Evolutionary conservation across 331 rosid species (phyloP).

Genomic region (Stylosanthes scabra): DNA sequence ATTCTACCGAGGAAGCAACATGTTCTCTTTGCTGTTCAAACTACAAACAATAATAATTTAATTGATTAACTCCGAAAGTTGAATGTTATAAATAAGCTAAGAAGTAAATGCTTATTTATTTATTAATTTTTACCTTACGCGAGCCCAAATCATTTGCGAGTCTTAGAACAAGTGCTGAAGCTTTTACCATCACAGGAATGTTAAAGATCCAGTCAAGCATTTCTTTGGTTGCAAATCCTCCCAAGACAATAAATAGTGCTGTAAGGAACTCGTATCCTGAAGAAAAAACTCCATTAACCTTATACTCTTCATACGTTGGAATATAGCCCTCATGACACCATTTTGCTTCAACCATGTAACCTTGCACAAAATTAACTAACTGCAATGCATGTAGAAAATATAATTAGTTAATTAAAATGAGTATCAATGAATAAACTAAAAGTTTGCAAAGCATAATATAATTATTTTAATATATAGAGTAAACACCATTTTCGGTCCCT

Average conservation of each 20-base stretch:
- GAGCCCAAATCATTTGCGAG: constrained; percentile 34
- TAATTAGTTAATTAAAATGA: not conserved
- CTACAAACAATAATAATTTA: not conserved
- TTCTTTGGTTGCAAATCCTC: constrained; percentile 28
- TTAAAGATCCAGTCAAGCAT: constrained; percentile 35
- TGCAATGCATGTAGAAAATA: not conserved
- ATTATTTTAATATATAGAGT: too few relatives aligned
- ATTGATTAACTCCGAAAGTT: too few relatives aligned
- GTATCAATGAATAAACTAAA: too few relatives aligned
- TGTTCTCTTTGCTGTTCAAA: constrained; percentile 36
- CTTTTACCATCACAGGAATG: constrained; percentile 24
- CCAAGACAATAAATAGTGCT: constrained; percentile 17
- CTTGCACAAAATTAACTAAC: constrained; percentile 14
- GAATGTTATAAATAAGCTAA: too few relatives aligned
- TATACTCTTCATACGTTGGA: constrained; percentile 47
- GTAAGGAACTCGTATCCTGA: constrained; percentile 4
- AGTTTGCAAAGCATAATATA: not conserved
- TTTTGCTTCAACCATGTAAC: constrained; percentile 43
- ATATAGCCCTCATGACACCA: constrained; percentile 38
- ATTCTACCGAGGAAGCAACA: constrained; percentile 39
- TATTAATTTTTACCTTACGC: constrained; percentile 9
- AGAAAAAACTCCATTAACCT: not conserved
- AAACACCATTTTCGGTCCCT: too few relatives aligned
- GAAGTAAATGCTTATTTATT: too few relatives aligned
- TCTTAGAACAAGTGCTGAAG: constrained; percentile 11